Conservation (phyloP, 2,329 filamentous ascomycete species). For the Fusarium sterilihyphosum region DNA sequence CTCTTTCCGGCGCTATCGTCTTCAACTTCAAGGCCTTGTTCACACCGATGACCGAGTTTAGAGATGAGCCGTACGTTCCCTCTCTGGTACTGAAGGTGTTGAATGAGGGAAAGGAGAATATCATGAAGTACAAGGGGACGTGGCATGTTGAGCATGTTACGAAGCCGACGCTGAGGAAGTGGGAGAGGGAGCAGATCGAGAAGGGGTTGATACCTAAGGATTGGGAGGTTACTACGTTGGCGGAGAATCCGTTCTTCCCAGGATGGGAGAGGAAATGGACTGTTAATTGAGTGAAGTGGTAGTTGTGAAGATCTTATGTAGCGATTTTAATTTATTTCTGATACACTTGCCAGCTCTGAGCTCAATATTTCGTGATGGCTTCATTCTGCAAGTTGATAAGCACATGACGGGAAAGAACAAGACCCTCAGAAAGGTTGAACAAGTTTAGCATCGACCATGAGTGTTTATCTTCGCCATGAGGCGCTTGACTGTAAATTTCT, state of each 20-base stretch:
- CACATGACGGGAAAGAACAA: too few species aligned
- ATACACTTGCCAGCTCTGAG: fast-evolving
- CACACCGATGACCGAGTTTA: conserved; percentile 75
- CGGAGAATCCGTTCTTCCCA: conserved; percentile 79
- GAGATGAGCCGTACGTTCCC: conserved; percentile 78
- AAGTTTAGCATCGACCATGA: fast-evolving
- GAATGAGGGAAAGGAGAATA: conserved; percentile 64
- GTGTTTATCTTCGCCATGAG: fast-evolving
- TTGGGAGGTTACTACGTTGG: conserved; percentile 76
- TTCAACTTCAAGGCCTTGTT: conserved; percentile 94
- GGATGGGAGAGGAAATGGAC: conserved; percentile 66
- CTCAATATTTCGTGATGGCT: not conserved
- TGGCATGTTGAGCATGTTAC: conserved; percentile 82
- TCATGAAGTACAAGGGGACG: conserved; percentile 85
- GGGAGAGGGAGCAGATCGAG: conserved; percentile 72
- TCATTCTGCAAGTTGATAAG: not conserved
- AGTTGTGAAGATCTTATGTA: not conserved
- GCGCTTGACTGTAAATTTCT: fast-evolving
- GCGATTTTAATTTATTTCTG: not conserved
- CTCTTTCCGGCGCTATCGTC: conserved; percentile 77
- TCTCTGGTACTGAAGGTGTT: conserved; percentile 74
- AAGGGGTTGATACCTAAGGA: conserved; percentile 66
- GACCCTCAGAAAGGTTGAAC: not conserved
- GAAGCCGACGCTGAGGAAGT: conserved; percentile 71
- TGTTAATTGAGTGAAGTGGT: not conserved